These are phyloP conservation scores for Pseudoturritis turrita DNA, from an alignment of 345 rosid species.

Conservation along the genomic window DNA sequence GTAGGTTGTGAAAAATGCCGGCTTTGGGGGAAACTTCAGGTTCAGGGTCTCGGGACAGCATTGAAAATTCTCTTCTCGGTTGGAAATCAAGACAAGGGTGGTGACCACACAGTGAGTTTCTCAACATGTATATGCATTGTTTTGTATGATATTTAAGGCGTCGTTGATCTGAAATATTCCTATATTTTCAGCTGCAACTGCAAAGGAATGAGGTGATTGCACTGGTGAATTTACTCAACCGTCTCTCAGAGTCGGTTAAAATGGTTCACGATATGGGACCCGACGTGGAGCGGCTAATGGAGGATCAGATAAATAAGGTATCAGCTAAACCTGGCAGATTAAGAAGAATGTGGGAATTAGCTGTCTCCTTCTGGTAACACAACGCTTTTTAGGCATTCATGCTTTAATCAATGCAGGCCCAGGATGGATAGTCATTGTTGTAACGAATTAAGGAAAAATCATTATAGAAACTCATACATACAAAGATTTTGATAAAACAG, in stretches of 20 bases:
- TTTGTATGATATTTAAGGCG: neutral
- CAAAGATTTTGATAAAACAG: constrained; percentile 14
- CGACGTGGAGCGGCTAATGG: constrained; percentile 41
- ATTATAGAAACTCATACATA: constrained; percentile 14
- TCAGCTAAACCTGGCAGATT: constrained; percentile 17
- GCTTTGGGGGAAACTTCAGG: constrained; percentile 99
- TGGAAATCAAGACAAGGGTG: constrained; percentile 41
- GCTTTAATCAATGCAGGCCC: constrained; percentile 5
- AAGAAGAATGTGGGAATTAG: constrained; percentile 25
- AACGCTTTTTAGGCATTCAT: constrained; percentile 8
- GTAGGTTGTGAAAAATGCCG: constrained; percentile 98
- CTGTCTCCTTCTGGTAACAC: constrained; percentile 20
- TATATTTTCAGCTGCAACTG: constrained; percentile 33
- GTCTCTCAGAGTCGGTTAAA: constrained; percentile 55
- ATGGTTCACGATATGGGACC: constrained; percentile 52
- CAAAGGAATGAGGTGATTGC: constrained; percentile 69
- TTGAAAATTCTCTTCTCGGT: constrained; percentile 87
- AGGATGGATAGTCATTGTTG: constrained; percentile 9
- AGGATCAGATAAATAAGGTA: constrained; percentile 15
- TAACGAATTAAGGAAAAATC: neutral
- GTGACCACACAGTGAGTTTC: constrained; percentile 54
- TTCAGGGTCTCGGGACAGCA: constrained; percentile 95
- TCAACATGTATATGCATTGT: neutral
- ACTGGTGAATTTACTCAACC: constrained; percentile 49
- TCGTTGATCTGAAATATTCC: neutral